Evolutionary conservation across 148 eudicot species (phyloP), one percentile per base, ranked within the genome.

Genomic region (Amaranthus cruentus): DNA sequence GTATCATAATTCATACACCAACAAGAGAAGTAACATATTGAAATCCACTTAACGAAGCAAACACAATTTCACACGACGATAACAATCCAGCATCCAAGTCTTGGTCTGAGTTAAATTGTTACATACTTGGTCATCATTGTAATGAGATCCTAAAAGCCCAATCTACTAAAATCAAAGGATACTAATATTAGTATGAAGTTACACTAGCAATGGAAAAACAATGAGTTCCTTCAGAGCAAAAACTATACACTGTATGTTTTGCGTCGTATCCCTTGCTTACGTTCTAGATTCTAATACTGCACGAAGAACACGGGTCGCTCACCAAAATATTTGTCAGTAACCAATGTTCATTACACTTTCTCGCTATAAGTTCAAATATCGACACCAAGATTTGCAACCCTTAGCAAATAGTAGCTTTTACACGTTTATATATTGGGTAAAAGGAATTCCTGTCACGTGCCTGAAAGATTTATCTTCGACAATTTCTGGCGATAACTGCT

Each of bases 161-260:
- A 28, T 28, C 38, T 0, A 28, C 38, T 28, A 28, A 28, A 28
- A 28, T 28, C 38, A 28, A 28, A 28, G 38, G 38, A 28, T 28
- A 28, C 38, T 28, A 28, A 28, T 28, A 28, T 28, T 28, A 28
- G 38, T 28, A 28, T 28, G 38, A 28, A 28, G 38, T 28, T 28
- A 28, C 38, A 28, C 38, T 28, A 28, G 38, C 38, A 28, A 28
- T 28, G 38, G 38, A 28, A 28, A 28, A 28, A 28, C 38, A 28
- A 28, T 28, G 2, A 28, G 38, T 28, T 28, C 1, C 38, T 28
- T 28, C 38, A 28, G 38, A 28, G 38, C 38, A 77, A 57, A 72
- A 72, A 42, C 80, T 72, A 72, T 72, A 77, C 75, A 72, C 43
- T 49, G 38, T 28, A 55, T 48, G 75, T 57, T 57, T 72, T 55